Evolutionary conservation across 805 yeast genomes (phyloP).

Genomic region (Metschnikowia proteae): DNA sequence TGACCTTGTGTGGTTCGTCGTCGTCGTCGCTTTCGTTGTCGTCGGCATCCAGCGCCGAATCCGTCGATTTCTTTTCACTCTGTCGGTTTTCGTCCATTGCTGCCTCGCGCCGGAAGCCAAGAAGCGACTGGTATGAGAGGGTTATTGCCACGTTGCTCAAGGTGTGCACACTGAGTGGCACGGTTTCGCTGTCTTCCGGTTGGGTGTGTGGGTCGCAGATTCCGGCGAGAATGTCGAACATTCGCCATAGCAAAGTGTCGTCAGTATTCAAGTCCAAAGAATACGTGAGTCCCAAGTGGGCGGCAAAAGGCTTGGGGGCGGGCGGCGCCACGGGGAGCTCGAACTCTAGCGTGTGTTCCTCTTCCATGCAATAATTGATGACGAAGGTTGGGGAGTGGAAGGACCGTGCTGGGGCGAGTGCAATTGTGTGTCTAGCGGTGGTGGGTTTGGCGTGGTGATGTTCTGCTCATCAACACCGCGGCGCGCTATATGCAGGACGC

Average conservation of each 20-base stretch:
- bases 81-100: not conserved
- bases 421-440: not conserved
- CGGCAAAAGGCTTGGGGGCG: constrained; percentile 13
- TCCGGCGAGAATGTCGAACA: constrained; percentile 19
- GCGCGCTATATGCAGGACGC: too few species aligned
- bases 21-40: constrained; percentile 2
- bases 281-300: constrained; percentile 10
- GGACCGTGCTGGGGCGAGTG: not conserved
- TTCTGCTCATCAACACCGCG: too few species aligned
- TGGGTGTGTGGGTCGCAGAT: constrained; percentile 63
- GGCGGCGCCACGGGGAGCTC: constrained; percentile 14
- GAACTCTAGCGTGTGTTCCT: constrained; percentile 12
- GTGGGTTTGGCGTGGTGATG: too few species aligned
- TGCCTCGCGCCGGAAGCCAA: constrained; percentile 11
- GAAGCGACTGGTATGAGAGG: constrained; percentile 24
- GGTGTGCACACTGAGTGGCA: constrained; percentile 53
- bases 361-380: constrained; percentile 7
- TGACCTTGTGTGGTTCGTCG: not conserved
- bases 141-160: constrained; percentile 51
- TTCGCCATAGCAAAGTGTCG: constrained; percentile 9
- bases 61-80: not conserved
- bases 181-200: constrained; percentile 56
- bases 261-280: constrained; percentile 8
- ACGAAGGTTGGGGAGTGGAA: too few species aligned
- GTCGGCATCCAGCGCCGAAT: not conserved